A percentile compares a stretch with the other conserved stretches of the same genome.
Evolutionary conservation across 1,284 basidiomycete genomes (phyloP).

Genomic region (Kwoniella shivajii): DNA sequence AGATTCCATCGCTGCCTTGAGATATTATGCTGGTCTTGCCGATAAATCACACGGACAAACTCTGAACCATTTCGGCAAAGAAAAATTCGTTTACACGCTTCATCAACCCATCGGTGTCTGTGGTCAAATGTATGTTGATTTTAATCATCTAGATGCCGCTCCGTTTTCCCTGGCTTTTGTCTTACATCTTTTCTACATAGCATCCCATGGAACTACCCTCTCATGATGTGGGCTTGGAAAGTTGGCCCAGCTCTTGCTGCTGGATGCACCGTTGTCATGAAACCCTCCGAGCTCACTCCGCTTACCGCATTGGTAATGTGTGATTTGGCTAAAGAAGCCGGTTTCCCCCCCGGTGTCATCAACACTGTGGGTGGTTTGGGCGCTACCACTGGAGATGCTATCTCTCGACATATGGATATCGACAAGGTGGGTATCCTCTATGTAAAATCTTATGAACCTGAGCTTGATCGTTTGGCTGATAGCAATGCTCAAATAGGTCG

Average conservation of each 20-base stretch:
- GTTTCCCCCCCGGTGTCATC: conserved; percentile 89
- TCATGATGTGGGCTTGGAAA: conserved; percentile 92
- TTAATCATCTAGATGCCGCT: neutral
- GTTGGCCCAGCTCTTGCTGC: conserved; percentile 84
- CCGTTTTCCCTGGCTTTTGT: too few relatives aligned
- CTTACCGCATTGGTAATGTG: conserved; percentile 74
- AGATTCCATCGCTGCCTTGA: conserved; percentile 75
- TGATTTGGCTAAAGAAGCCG: conserved; percentile 51
- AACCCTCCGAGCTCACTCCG: conserved; percentile 88
- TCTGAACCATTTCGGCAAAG: conserved; percentile 51
- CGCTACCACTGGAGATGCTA: conserved; percentile 76
- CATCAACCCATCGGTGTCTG: conserved; percentile 94
- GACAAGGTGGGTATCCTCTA: conserved; percentile 61
- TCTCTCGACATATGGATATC: conserved; percentile 73
- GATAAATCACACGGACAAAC: conserved; percentile 66
- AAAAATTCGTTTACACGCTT: conserved; percentile 79
- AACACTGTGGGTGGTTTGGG: conserved; percentile 86
- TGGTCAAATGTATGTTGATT: conserved; percentile 73
- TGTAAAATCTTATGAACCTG: neutral
- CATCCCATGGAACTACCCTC: conserved; percentile 90
- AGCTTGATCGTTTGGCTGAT: neutral
- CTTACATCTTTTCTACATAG: conserved; percentile 51
- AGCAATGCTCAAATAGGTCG: conserved; percentile 40
- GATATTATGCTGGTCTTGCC: conserved; percentile 72
- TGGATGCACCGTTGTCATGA: conserved; percentile 50